Evolutionary conservation across 768 basidiomycete species (phyloP), one percentile per base, ranked within the genome.

Genomic region (Tulasnella calospora): DNA sequence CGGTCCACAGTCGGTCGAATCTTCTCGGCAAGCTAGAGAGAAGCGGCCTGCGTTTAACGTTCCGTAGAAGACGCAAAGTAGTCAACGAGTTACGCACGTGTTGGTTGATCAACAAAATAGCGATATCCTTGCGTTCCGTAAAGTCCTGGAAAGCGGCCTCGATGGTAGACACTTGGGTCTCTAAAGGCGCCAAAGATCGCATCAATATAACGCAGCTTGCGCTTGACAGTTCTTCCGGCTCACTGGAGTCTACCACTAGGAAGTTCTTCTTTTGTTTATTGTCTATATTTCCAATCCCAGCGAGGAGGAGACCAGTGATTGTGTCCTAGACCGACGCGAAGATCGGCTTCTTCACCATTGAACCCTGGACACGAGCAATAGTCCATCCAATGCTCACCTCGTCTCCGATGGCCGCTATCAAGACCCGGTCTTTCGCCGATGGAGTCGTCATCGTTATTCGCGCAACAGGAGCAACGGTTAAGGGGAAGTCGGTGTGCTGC

Each of bases 211-310:
- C 3, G 51, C n/a, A 67, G 17, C 6, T 55, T 35, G 23, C 36
- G 35, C n/a, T 47, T 8, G 27, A 13, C 81, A 79, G 38, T 51
- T 30, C 40, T 10, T 23, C 2, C 3, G n/a, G 86, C 92, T 80
- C 82, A 98, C 98, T 99, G 13, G 92, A 83, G 82, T 98, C 97
- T 51, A 98, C 98, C 41, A 98, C 90, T 70, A 99, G 87, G 84
- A 99, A 99, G 86, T 98, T 99, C 92, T 98, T 98, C 88, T 93
- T 94, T 86, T 95, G 94, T 67, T 92, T 89, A 79, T 93, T 90
- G 81, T 92, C 91, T 80, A 98, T 88, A 84, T 99, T 93, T 0
- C 98, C 98, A 70, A 99, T 89, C 46, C 98, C 98, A 8, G 98
- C 98, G 71, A 99, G 88, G 57, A 99, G 89, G 21, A 99, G 88